phyloP scores from a whole-genome alignment of 805 yeast genomes.

The Cyberlindnera samutprakarnensis region DNA sequence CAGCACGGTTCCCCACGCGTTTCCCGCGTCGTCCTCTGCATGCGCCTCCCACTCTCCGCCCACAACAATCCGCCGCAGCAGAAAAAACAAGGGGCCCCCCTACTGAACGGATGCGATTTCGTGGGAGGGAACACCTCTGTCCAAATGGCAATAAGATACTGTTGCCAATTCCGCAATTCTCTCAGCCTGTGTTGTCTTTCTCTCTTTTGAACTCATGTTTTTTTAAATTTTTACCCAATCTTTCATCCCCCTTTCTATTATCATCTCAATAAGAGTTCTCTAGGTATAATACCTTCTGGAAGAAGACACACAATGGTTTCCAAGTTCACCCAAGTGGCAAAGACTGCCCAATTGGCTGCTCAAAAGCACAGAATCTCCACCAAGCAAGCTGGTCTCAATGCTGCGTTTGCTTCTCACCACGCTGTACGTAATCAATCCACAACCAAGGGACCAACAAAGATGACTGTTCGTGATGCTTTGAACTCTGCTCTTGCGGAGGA shows the following conservation, averaged over 20 bases:
- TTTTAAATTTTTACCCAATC: background rate
- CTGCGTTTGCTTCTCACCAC: constrained; percentile 2
- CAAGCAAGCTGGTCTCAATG: constrained; percentile 6
- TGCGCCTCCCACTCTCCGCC: too few species aligned
- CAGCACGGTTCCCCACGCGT: too few species aligned
- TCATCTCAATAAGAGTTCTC: too few species aligned
- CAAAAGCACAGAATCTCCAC: constrained; percentile 1
- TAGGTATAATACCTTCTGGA: too few species aligned
- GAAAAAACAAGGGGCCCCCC: background rate
- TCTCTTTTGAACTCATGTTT: too few species aligned
- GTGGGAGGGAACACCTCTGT: background rate
- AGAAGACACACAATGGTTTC: too few species aligned
- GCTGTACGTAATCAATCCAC: constrained; percentile 11
- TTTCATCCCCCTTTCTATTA: background rate
- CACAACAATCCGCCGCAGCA: too few species aligned
- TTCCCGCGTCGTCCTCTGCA: too few species aligned
- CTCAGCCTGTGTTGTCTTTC: too few species aligned
- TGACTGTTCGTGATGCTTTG: constrained; percentile 96
- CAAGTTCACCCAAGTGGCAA: constrained; percentile 9
- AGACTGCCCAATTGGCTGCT: constrained; percentile 13
- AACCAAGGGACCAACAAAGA: constrained; percentile 15
- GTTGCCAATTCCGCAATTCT: background rate
- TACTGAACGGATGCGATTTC: background rate
- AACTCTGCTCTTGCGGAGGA: constrained; percentile 96
- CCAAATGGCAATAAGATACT: background rate